phyloP scores from a whole-genome alignment of 257 asterid species.

The Ajuga chamaepitys region DNA sequence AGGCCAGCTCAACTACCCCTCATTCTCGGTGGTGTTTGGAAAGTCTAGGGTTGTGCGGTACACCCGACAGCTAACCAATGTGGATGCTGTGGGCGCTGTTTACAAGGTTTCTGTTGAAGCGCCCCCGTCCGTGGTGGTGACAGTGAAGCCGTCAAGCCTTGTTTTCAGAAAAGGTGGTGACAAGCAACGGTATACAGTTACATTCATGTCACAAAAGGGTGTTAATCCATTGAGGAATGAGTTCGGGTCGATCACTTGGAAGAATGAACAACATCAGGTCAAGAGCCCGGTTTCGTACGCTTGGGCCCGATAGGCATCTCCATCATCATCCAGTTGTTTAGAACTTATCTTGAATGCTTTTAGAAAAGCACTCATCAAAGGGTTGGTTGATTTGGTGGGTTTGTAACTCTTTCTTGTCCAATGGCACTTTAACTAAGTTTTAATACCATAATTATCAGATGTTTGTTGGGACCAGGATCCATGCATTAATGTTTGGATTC shows the following conservation, averaged over 20 bases:
- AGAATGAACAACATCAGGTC: slow-evolving; percentile 43
- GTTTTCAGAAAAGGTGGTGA: slow-evolving; percentile 46
- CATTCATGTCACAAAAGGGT: slow-evolving; percentile 49
- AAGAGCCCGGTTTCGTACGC: slow-evolving; percentile 68
- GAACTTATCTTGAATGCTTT: background rate
- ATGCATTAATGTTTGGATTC: too few species aligned
- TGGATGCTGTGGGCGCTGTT: slow-evolving; percentile 49
- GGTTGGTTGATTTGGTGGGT: slow-evolving; percentile 12
- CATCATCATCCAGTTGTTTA: background rate
- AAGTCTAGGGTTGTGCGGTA: slow-evolving; percentile 59
- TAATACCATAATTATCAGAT: slow-evolving; percentile 1
- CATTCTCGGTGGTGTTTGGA: slow-evolving; percentile 62
- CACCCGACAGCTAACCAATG: slow-evolving; percentile 60
- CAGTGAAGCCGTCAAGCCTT: slow-evolving; percentile 51
- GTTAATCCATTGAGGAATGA: slow-evolving; percentile 20
- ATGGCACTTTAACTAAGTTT: slow-evolving; percentile 11
- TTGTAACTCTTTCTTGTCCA: slow-evolving; percentile 1
- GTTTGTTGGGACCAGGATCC: too few species aligned
- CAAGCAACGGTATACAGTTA: slow-evolving; percentile 43
- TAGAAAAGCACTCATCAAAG: slow-evolving; percentile 6
- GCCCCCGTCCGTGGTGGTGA: slow-evolving; percentile 37
- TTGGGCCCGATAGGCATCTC: slow-evolving; percentile 23
- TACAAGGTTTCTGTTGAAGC: slow-evolving; percentile 38
- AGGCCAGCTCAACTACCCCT: slow-evolving; percentile 82
- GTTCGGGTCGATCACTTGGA: slow-evolving; percentile 74